phyloP scores from a whole-genome alignment of 2,329 filamentous ascomycete genomes.

The Apiospora hydei region DNA sequence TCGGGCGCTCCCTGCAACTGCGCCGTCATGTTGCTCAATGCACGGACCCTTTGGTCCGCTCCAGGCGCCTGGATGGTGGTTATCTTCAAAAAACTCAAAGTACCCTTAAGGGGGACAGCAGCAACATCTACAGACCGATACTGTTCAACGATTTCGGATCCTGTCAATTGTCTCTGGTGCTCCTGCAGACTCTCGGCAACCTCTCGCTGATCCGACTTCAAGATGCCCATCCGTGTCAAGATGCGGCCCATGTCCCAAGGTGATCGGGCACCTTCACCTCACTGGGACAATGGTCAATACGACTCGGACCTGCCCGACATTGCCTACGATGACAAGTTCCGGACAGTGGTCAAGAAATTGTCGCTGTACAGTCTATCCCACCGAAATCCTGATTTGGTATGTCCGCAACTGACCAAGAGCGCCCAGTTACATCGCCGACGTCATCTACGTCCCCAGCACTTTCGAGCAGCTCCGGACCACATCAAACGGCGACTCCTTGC shows the following conservation, averaged over 20 bases:
- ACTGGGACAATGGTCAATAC: conserved; percentile 34
- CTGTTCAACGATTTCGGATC: background rate
- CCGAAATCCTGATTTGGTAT: background rate
- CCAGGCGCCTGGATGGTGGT: background rate
- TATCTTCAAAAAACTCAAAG: conserved; percentile 15
- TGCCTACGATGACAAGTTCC: conserved; percentile 64
- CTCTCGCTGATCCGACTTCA: conserved; percentile 12
- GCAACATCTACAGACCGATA: background rate
- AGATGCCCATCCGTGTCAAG: conserved; percentile 52
- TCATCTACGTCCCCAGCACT: conserved; percentile 69
- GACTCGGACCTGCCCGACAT: conserved; percentile 61
- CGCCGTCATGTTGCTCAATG: background rate
- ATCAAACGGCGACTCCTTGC: conserved; percentile 65
- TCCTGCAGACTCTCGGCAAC: background rate
- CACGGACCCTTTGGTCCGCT: conserved; percentile 9
- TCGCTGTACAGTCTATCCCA: conserved; percentile 56
- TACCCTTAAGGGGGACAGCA: background rate
- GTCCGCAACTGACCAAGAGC: conserved; percentile 19
- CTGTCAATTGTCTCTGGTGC: background rate
- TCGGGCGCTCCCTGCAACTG: background rate
- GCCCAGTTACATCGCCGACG: conserved; percentile 67
- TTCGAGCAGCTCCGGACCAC: conserved; percentile 79
- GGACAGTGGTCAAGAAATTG: conserved; percentile 71
- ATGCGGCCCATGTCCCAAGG: conserved; percentile 41
- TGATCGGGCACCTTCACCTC: conserved; percentile 47